These are phyloP conservation scores for Alternaria triticina DNA, from an alignment of 2,329 filamentous ascomycete genomes.

Conservation along the genomic window DNA sequence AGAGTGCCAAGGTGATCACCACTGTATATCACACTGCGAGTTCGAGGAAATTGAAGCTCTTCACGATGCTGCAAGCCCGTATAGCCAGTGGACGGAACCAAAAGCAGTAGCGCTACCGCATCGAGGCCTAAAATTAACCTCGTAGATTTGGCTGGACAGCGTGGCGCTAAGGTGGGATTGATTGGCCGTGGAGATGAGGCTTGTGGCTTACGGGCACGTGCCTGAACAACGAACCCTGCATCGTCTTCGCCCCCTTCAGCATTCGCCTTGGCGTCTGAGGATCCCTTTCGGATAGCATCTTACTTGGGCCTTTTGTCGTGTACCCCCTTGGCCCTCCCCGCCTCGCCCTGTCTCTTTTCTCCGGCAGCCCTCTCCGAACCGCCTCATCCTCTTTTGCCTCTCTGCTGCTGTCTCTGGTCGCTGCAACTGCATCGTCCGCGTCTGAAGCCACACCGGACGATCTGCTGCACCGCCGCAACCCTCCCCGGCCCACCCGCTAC, in stretches of 20 bases:
- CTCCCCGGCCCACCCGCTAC: constrained; percentile 7
- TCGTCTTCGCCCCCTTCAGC: constrained; percentile 11
- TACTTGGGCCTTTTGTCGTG: neutral
- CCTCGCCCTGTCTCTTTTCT: neutral
- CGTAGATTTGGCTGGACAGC: constrained; percentile 1
- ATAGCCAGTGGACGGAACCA: neutral
- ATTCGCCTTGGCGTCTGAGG: constrained; percentile 9
- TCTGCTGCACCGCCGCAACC: constrained; percentile 12
- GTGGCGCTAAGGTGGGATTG: constrained; percentile 1
- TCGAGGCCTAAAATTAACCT: constrained; percentile 8
- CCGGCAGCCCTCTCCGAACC: neutral
- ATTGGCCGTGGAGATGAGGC: constrained; percentile 11
- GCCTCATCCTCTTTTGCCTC: neutral
- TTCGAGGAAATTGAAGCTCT: neutral
- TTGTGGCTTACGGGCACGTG: constrained; percentile 3
- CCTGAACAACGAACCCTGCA: constrained; percentile 4
- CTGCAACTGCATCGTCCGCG: neutral
- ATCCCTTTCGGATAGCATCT: constrained; percentile 10
- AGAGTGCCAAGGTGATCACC: neutral
- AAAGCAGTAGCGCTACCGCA: constrained; percentile 14
- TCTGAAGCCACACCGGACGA: neutral
- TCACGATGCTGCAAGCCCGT: neutral
- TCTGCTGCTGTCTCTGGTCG: neutral
- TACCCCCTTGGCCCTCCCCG: constrained; percentile 3
- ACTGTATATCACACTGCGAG: neutral